Conservation (phyloP, 2,329 filamentous ascomycete genomes). For the Aspergillus persii region DNA sequence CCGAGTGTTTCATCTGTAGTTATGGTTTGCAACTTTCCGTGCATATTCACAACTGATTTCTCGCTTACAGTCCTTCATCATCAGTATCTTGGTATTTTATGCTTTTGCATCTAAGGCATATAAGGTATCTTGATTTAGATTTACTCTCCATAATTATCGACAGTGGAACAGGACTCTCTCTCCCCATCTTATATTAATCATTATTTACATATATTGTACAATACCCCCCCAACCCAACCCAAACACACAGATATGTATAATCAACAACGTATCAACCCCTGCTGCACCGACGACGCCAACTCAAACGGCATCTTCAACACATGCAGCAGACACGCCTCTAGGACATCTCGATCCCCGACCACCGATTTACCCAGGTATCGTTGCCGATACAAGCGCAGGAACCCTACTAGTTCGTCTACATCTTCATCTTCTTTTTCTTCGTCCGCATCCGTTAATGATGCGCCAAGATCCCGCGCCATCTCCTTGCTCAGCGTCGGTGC, state of each 20-base stretch:
- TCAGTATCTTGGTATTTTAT: no score
- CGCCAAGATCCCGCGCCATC: not conserved
- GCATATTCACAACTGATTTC: no score
- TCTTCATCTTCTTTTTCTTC: not conserved
- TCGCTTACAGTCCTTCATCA: no score
- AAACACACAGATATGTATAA: not conserved
- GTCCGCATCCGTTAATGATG: not conserved
- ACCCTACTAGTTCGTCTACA: not conserved
- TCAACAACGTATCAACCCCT: slow-evolving; percentile 2
- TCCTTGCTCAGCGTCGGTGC: not conserved
- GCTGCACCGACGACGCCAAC: slow-evolving; percentile 3
- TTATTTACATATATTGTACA: no score
- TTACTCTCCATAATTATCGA: no score
- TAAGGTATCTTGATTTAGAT: no score
- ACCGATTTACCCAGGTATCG: slow-evolving; percentile 4
- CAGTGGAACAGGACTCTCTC: no score
- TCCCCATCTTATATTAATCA: no score
- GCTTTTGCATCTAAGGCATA: no score
- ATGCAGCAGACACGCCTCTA: slow-evolving; percentile 9
- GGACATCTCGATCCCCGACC: not conserved
- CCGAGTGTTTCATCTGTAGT: no score
- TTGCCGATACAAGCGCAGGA: not conserved
- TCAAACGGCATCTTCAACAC: slow-evolving; percentile 14
- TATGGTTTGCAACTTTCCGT: no score
- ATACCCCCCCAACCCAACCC: no score